A percentile compares a stretch with the other conserved stretches of the same genome.
Evolutionary conservation across 352 stramenopile species (phyloP).

Genomic region (Globisporangium recalcitrans): DNA sequence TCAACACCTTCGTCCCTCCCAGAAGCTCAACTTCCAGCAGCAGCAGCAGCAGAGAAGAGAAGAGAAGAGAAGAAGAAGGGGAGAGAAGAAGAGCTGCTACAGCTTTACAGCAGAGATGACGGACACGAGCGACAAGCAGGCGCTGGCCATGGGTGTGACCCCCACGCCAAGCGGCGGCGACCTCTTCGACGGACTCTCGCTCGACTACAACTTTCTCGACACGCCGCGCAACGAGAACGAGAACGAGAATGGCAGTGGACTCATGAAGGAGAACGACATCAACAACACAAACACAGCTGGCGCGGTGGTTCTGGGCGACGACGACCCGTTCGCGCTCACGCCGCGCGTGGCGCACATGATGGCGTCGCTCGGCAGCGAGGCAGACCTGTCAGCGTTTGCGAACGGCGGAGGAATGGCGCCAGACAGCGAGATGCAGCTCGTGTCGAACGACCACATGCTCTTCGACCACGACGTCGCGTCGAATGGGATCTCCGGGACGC

Average conservation of each 20-base stretch:
- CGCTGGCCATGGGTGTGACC: background rate
- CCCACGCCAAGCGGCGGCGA: constrained; percentile 17
- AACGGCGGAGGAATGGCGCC: background rate
- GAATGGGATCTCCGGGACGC: constrained; percentile 15
- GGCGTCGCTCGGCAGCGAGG: constrained; percentile 3
- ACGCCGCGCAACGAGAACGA: background rate
- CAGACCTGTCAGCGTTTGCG: background rate
- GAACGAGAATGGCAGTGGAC: constrained; percentile 5
- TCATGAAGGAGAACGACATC: background rate
- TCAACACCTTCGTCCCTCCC: background rate
- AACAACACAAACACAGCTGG: background rate
- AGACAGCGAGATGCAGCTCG: background rate
- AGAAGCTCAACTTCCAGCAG: background rate
- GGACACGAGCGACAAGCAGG: constrained; percentile 23
- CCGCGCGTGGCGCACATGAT: constrained; percentile 16
- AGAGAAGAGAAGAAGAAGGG: background rate
- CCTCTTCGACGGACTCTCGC: constrained; percentile 43
- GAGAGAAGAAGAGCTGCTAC: background rate
- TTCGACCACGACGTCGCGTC: constrained; percentile 42
- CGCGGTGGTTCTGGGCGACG: background rate
- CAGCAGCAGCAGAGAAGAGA: background rate
- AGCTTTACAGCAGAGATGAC: constrained; percentile 24
- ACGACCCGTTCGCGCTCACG: constrained; percentile 14
- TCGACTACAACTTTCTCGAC: constrained; percentile 51
- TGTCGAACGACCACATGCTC: constrained; percentile 38